Evolutionary conservation across 441 rosid species (phyloP), one percentile per base, ranked within the genome.

Genomic region (Kokia cookei): DNA sequence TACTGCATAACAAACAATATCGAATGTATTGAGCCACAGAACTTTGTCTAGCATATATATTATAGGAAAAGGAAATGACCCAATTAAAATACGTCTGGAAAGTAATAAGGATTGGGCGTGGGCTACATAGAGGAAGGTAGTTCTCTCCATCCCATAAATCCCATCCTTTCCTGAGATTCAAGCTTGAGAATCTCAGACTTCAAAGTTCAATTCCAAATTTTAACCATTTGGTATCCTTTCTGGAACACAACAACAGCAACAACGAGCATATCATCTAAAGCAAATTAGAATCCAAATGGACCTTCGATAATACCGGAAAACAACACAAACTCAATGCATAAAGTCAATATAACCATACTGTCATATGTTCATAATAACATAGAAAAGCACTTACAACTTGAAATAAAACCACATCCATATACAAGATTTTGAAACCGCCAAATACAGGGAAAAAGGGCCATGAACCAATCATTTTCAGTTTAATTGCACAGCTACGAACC

Each of bases 1-100:
- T 72, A 73, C 75, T 50, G 65, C 45, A 10, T 19, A 76, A 75
- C 54, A 65, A 40, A 27, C n/a, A 14, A 48, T 76, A 78, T 29
- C 14, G 61, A 54, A 37, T 37, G 29, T n/a, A 40, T 53, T 53
- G 47, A 27, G 15, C 51, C 27, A 26, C 1, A 45, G 32, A 17
- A 22, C 29, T 15, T 47, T 26, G 27, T 26, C 24, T 47, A 27
- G 22, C 57, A 66, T 67, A 47, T 67, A 22, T 27, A 47, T 26
- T 27, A 64, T 10, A 7, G 29, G 24, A 57, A 50, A 27, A 12
- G 5, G 6, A 9, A 14, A 15, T 10, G 40, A 48, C 24, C 58
- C 51, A 64, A 40, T 42, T 11, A 40, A 64, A 64, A 64, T 64
- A 64, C 27, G 10, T 19, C 24, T 8, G 24, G 35, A 48, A 13